phyloP scores from a whole-genome alignment of 192 early-diverging fungal genomes.

The Entomortierella parvispora region DNA sequence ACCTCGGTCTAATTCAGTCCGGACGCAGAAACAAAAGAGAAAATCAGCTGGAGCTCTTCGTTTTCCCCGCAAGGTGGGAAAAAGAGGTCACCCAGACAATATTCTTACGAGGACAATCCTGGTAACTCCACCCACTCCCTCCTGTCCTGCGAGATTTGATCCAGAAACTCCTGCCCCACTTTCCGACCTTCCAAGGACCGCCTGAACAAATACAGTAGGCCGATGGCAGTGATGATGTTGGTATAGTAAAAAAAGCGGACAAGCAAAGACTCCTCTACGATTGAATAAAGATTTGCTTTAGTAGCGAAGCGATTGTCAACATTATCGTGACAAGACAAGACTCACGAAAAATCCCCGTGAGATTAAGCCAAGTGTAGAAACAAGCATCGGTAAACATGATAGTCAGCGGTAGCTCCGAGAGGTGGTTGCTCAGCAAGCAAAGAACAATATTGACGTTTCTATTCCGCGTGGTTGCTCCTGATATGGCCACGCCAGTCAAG shows the following conservation, averaged over 20 bases:
- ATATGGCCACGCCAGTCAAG: slow-evolving; percentile 37
- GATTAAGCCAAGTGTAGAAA: slow-evolving; percentile 45
- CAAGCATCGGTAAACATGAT: slow-evolving; percentile 38
- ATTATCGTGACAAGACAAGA: neutral
- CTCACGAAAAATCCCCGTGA: slow-evolving; percentile 50
- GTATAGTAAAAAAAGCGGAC: slow-evolving; percentile 48
- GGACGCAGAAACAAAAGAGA: neutral
- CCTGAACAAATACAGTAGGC: slow-evolving; percentile 30
- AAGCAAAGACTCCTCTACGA: slow-evolving; percentile 38
- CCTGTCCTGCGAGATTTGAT: slow-evolving; percentile 38
- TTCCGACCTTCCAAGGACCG: slow-evolving; percentile 35
- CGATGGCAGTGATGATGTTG: slow-evolving; percentile 46
- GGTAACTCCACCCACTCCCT: slow-evolving; percentile 35
- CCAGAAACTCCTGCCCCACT: slow-evolving; percentile 27
- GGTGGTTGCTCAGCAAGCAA: slow-evolving; percentile 29
- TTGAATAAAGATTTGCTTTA: too few relatives aligned
- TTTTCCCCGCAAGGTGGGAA: too few relatives aligned
- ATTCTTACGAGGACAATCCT: slow-evolving; percentile 28
- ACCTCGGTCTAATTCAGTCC: slow-evolving; percentile 16
- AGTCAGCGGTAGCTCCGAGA: slow-evolving; percentile 34
- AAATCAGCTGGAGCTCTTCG: neutral
- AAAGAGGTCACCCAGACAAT: neutral
- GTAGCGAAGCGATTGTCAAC: too few relatives aligned
- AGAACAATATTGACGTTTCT: slow-evolving; percentile 30
- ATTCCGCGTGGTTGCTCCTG: slow-evolving; percentile 26